Base-by-base conservation (phyloP, 169 alveolate species). In the Neospora caninum region DNA sequence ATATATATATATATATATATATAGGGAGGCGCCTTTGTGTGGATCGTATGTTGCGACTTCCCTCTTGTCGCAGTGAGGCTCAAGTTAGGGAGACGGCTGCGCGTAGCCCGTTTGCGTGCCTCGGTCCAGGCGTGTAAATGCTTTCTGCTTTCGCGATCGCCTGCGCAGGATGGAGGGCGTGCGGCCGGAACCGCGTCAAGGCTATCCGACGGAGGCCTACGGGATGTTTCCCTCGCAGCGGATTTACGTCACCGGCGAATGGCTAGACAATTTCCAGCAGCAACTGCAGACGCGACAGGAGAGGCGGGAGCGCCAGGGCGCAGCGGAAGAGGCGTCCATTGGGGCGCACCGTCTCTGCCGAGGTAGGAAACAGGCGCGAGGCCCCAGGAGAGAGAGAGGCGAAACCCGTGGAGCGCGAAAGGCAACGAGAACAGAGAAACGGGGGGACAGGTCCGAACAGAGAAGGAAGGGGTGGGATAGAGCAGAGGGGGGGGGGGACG, bases 221-320 rank as follows among this genome's bases (percentile, higher is more conserved):
- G 93, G 86, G 69, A 4, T 89, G 67, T 89, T n/a, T 29, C 93
- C 93, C 9, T 89, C 93, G 38, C 88, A 58, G 69, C 93, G 78
- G n/a, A 86, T 89, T n/a, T 89, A 89, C 67, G 93, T 78, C 36
- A 89, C 86, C 0, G 93, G 93, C 49, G 88, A 89, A 73, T 89
- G 86, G 93, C 80, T 89, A 0, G 69, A 73, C 45, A n/a, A 69
- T 43, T 89, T 89, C 34, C 88, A 89, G 70, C 34, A 73, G 78
- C 93, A 89, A 45, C 67, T 89, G 69, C 49, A 88, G 82, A n/a
- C 78, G 29, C 67, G 53, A 0, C 69, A 64, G 43, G 39, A n/a
- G 39, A 43, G 86, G 18, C 39, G 42, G 7, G 43, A 29, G 86
- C 86, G 86, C 39, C 43, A 10, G 45, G 43, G 82, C 7, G 42